Evolutionary conservation across 208 protist species (phyloP).

Genomic region (Acanthamoeba comandoni): DNA sequence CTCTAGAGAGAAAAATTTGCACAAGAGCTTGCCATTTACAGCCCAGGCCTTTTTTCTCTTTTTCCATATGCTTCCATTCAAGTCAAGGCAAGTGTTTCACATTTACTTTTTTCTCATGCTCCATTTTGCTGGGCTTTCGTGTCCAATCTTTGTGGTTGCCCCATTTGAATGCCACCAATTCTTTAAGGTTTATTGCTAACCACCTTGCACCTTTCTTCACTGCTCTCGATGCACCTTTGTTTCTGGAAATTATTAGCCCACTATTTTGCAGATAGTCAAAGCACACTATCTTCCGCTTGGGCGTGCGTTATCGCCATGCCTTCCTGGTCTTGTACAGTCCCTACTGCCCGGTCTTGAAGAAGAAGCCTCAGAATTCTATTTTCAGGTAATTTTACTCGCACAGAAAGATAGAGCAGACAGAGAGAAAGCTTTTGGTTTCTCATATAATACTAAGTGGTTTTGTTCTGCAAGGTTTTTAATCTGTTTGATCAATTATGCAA

Average conservation of each 20-base stretch:
- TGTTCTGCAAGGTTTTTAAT: slow-evolving; percentile 1
- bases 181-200: neutral
- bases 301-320: slow-evolving; percentile 65
- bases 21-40: slow-evolving; percentile 83
- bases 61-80: slow-evolving; percentile 81
- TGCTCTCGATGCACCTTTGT: neutral
- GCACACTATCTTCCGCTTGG: slow-evolving; percentile 80
- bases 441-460: slow-evolving; percentile 21
- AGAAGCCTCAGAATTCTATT: slow-evolving; percentile 78
- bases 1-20: slow-evolving; percentile 77
- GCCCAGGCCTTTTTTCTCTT: slow-evolving; percentile 83
- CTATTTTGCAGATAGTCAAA: slow-evolving; percentile 77
- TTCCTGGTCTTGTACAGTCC: slow-evolving; percentile 80
- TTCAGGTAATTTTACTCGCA: neutral
- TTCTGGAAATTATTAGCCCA: slow-evolving; percentile 57
- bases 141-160: neutral
- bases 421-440: neutral
- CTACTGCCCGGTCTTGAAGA: slow-evolving; percentile 85
- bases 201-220: too few relatives aligned
- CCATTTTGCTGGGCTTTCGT: too few relatives aligned
- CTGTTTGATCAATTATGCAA: slow-evolving; percentile 64
- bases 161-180: slow-evolving; percentile 11
- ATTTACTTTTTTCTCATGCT: slow-evolving; percentile 54
- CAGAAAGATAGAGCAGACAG: neutral
- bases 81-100: slow-evolving; percentile 79